These are phyloP conservation scores for Aspergillus affinis DNA, from an alignment of 495 filamentous ascomycete genomes.

Conservation along the genomic window DNA sequence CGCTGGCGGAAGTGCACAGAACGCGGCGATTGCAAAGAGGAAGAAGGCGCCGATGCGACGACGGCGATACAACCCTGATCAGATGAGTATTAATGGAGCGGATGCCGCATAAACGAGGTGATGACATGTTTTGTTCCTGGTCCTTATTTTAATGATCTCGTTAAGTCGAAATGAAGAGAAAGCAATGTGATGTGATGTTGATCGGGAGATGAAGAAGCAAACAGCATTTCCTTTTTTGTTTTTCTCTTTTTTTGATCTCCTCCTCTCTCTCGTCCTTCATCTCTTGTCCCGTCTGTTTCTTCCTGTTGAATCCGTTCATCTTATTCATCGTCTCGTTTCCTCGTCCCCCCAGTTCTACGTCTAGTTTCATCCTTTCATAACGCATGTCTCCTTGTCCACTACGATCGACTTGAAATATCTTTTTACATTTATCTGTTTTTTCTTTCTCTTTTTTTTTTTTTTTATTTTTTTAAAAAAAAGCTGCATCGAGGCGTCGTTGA, in stretches of 20 bases:
- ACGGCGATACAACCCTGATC: conserved; percentile 40
- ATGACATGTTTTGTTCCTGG: conserved; percentile 4
- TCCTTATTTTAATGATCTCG: conserved; percentile 3
- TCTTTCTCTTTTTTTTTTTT: conserved; percentile 7
- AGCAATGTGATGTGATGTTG: neutral
- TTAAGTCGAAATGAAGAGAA: conserved; percentile 3
- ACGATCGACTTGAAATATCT: neutral
- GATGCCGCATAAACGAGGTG: conserved; percentile 24
- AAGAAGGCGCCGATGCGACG: conserved; percentile 55
- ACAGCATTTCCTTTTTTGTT: neutral
- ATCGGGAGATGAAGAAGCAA: neutral
- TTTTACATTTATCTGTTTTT: conserved; percentile 1
- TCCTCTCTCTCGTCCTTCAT: conserved; percentile 2
- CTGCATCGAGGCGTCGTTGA: conserved; percentile 28
- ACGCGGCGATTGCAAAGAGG: conserved; percentile 42
- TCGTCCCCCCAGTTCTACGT: neutral
- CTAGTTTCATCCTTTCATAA: neutral
- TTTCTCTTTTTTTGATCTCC: conserved; percentile 1
- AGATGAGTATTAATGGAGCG: conserved; percentile 39
- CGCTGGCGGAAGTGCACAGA: conserved; percentile 25
- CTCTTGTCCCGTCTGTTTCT: conserved; percentile 4
- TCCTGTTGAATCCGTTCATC: neutral
- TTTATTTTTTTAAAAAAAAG: conserved; percentile 11
- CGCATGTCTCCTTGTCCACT: neutral
- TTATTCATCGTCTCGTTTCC: neutral